A percentile compares a stretch with the other conserved stretches of the same genome.
Evolutionary conservation across 2,329 filamentous ascomycete genomes (phyloP).

Genomic region (Colletotrichum caudatum): DNA sequence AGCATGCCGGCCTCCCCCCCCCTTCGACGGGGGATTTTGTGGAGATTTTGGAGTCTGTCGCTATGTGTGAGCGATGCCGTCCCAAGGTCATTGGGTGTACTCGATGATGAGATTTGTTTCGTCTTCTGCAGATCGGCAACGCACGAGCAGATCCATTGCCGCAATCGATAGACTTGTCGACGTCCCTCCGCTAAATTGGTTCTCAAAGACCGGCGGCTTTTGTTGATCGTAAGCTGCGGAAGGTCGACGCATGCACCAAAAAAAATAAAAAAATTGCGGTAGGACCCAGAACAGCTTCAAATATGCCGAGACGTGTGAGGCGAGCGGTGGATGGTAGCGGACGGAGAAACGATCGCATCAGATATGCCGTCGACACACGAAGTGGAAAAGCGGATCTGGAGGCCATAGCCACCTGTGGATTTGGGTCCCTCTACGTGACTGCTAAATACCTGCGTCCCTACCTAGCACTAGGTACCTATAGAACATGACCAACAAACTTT

Average conservation of each 20-base stretch:
- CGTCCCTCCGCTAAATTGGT: conserved; percentile 8
- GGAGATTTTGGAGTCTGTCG: conserved; percentile 20
- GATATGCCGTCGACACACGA: conserved; percentile 20
- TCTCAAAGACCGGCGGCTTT: conserved; percentile 4
- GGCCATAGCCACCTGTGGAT: conserved; percentile 7
- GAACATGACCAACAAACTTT: too few relatives aligned
- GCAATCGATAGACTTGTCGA: not conserved
- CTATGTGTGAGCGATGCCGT: conserved; percentile 19
- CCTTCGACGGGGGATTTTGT: conserved; percentile 9
- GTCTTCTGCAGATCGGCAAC: conserved; percentile 36
- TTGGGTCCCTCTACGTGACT: not conserved
- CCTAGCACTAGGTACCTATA: too few relatives aligned
- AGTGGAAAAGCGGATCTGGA: not conserved
- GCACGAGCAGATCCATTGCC: conserved; percentile 12
- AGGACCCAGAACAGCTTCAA: conserved; percentile 9
- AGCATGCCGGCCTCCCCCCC: conserved; percentile 18
- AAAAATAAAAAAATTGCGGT: too few relatives aligned
- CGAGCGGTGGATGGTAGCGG: not conserved
- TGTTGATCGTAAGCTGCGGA: conserved; percentile 15
- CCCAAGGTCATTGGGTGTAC: conserved; percentile 21
- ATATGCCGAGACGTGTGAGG: conserved; percentile 15
- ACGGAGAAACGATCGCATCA: not conserved
- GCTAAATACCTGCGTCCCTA: not conserved
- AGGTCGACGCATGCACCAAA: not conserved
- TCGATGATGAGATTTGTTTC: conserved; percentile 35